Base-by-base conservation (phyloP, 106 monocot species). In the Triglochin maritima region DNA sequence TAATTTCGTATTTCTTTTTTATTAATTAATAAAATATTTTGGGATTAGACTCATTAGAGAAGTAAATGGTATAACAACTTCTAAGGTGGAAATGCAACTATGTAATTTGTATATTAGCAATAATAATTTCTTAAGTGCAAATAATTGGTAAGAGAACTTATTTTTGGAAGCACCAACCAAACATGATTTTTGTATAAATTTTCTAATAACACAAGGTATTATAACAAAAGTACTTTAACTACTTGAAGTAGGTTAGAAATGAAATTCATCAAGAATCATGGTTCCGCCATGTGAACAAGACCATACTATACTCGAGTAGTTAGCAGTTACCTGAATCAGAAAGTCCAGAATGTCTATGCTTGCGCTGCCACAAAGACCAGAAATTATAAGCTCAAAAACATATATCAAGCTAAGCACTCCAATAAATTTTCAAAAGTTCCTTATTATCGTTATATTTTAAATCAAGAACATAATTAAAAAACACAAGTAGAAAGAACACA, bases 261-360 rank as follows among this genome's bases (percentile, higher is more conserved):
- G 47, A 5, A 29, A 29, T 29, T 29, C 29, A 0, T 29, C 29
- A 29, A 29, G 29, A 29, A 29, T 29, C 29, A 29, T 29, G 29
- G 29, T 29, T 29, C 29, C 29, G 29, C 29, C 29, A 29, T 29
- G 29, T 29, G 29, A 29, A 29, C 29, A 29, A 29, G 29, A 29
- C 29, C 29, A 29, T 29, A 29, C 0, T 29, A 29, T 29, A 29
- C 29, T 29, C 29, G 29, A 16, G 47, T 4, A 14, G 57, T 45
- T 29, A 53, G 43, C 46, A 61, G 11, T 44, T 74, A 87, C 86
- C 83, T 83, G 83, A 71, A 9, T 77, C 59, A 70, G 80, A 72
- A 47, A 87, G 73, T 6, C 86, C 86, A 60, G 86, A 83, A 67
- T 87, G 86, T 72, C 42, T 80, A 47, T 83, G 86, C 61, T 80